Base-by-base conservation (phyloP, 2,329 filamentous ascomycete species). In the Cryphonectria japonica region DNA sequence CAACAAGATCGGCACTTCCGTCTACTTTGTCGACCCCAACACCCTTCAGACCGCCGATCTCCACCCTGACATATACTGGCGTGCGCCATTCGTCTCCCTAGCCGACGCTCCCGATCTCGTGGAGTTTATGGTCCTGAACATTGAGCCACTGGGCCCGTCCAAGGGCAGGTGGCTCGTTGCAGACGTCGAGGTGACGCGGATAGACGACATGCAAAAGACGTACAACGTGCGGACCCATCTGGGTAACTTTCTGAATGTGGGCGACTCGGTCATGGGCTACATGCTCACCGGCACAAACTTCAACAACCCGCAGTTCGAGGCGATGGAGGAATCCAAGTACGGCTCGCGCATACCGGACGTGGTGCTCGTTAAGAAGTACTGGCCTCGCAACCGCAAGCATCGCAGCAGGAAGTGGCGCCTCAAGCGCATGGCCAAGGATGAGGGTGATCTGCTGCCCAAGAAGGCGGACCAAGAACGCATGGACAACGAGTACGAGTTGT, bases 291-390 rank as follows among this genome's bases (percentile, higher is more conserved):
- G 94, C 66, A 91, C 94, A 69, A 97, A 97, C 81, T 98, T 95
- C 86, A 98, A 99, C 86, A 96, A 94, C 79, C 85, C 87, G 13
- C 88, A 97, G 75, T 94, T 92, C 75, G 94, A 97, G 76, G 92
- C 91, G 68, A 87, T 98, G 46, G 94, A 98, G 81, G 82, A 87
- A 66, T 94, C 91, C 80, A 89, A 91, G 66, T 95, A 97, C 82
- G 85, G 89, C 2, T 91, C 90, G 3, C 90, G 87, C 3, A 93
- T 99, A 69, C 96, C 96, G 0, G 96, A 99, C 77, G 96, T 98
- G 0, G 84, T 99, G 8, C 87, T 99, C 3, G 94, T 99, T 80
- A 98, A 97, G 94, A 99, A 99, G 82, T 91, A 93, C 86, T 99
- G 97, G 83, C 90, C 92, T 72, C 90, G 93, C 76, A 92, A 92